Base-by-base conservation (phyloP, 1,139 yeast genomes). In the Magnusiomyces fungicola region DNA sequence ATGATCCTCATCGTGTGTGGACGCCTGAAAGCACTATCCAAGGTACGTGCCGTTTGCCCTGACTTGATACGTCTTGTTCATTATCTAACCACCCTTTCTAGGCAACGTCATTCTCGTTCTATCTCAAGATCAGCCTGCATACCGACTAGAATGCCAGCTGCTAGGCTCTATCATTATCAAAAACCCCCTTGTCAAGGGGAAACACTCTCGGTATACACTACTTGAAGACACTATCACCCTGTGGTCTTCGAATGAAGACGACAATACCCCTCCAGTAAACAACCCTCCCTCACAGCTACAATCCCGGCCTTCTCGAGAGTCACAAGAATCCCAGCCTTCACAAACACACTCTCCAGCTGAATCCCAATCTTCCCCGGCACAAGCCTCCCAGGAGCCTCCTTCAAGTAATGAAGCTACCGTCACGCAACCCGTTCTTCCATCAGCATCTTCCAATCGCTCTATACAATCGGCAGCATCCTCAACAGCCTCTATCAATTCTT, bases 1-100 rank as follows among this genome's bases (percentile, higher is more conserved):
- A 81, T 56, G 81, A 82, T 52, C 92, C 95, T 1, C 95, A 85
- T 64, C 76, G 78, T 59, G 69, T 76, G 21, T 81, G 79, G 73
- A 66, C 71, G 16, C 88, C 89, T 0, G 87, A 88, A 14, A 86
- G 82, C 53, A 77, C 77, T 57, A 76, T 83, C n/a, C 67, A 72
- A 19, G 84, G 84, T 23, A 80, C 76, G 59, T 71, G 75, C 9
- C 21, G 6, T 10, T 33, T 16, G n/a, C 27, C 21, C 32, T 29
- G 10, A 18, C 37, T 41, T 22, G 18, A 24, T 43, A 29, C 25
- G 6, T 14, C 34, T 19, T 32, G n/a, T n/a, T n/a, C 36, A n/a
- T 18, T 6, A 7, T 43, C 18, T 30, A 40, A 16, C 27, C 12
- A 29, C 38, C 39, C 14, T 16, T 6, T 23, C 2, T 56, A 16